Base-by-base conservation (phyloP, 1,139 yeast species). In the Debaryomyces psychrophilus region DNA sequence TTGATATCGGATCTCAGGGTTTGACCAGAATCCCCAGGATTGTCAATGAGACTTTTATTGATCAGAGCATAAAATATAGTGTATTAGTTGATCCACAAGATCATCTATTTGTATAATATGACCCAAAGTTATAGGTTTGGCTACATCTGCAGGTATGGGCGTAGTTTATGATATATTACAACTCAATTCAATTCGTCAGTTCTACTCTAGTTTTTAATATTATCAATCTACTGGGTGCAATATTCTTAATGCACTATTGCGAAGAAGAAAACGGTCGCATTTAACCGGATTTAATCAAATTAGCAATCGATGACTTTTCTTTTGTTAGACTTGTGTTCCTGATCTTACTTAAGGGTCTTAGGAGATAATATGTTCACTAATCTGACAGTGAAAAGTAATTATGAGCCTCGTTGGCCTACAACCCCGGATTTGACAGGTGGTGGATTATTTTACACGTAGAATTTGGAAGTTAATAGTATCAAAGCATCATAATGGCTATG, bases 61-160 rank as follows among this genome's bases (percentile, higher is more conserved):
- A 60, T 17, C 66, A 60, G 5, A 71, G 81, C 34, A 71, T 83
- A 11, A 55, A 59, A 9, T 62, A 65, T 37, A 64, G 67, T 4
- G 58, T 56, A 4, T 59, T 79, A 31, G 81, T 75, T 3, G 84
- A 82, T 50, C 77, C 82, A 3, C 76, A 69, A 43, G 76, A 71
- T 52, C 62, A 52, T 48, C 64, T 61, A 48, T 56, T 50, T 37
- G 37, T 46, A 4, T 20, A 20, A 20, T 20, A 20, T 20, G 5
- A n/a, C n/a, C n/a, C 22, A 4, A 20, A 4, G 5, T 44, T 1
- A 31, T 5, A 18, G 25, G 9, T 8, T 33, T 5, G n/a, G 3
- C 11, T 31, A 14, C n/a, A 14, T 29, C 17, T 29, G 33, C 22
- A n/a, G n/a, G n/a, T 20, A 20, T 20, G 5, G 22, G 5, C 5